Percentiles rank a stretch among this genome's conserved stretches.
phyloP scores from a whole-genome alignment of 176 grass and related monocot species.

The Carex littledalei region DNA sequence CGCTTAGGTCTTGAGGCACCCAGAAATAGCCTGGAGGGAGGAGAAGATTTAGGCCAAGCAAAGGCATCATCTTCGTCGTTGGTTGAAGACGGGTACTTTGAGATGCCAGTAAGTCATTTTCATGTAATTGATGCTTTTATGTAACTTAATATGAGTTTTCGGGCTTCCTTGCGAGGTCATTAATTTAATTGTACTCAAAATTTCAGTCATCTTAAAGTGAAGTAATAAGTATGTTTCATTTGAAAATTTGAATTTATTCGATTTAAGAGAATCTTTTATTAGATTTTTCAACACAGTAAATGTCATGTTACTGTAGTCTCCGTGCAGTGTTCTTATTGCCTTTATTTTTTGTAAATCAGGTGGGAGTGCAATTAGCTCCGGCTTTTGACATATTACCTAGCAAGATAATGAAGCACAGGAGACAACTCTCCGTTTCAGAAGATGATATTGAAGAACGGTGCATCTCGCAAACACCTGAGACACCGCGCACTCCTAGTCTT shows the following conservation, averaged over 20 bases:
- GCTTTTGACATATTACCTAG: constrained; percentile 30
- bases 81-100: constrained; percentile 28
- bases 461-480: constrained; percentile 47
- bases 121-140: not conserved
- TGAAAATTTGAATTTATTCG: not conserved
- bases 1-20: constrained; percentile 56
- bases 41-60: not conserved
- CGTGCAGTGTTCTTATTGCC: not conserved
- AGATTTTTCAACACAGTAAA: not conserved
- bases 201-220: not conserved
- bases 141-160: not conserved
- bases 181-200: not conserved
- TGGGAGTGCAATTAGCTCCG: constrained; percentile 51
- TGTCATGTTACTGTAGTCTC: not conserved
- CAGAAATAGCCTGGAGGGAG: constrained; percentile 79
- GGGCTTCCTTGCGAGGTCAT: not conserved
- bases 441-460: constrained; percentile 22
- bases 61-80: not conserved
- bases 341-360: constrained; percentile 19
- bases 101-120: constrained; percentile 35
- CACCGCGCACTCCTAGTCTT: constrained; percentile 67
- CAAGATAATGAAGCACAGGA: not conserved
- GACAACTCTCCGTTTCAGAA: not conserved
- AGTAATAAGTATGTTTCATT: not conserved
- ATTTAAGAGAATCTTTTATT: not conserved